Evolutionary conservation across 116 monocot genomes (phyloP).

Genomic region (Phalaenopsis hybrid): DNA sequence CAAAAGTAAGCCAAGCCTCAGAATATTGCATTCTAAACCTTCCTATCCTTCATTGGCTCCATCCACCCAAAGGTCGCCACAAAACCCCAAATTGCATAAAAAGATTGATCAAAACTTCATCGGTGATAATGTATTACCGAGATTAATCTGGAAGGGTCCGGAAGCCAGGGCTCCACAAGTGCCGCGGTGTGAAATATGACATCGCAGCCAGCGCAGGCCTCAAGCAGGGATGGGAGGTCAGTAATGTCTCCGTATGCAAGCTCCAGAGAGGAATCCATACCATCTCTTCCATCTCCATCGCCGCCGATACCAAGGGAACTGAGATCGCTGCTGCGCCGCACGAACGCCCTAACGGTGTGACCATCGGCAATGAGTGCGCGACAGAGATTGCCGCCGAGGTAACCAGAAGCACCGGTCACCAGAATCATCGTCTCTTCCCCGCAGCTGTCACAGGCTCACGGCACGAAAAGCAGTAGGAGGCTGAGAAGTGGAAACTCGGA

Average conservation of each 20-base stretch:
- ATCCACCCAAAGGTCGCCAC: background rate
- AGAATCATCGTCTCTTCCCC: conserved; percentile 32
- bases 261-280: conserved; percentile 23
- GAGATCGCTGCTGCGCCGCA: conserved; percentile 70
- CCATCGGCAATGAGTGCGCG: conserved; percentile 43
- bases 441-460: no score
- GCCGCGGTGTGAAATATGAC: conserved; percentile 76
- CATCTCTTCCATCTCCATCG: background rate
- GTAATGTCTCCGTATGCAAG: conserved; percentile 86
- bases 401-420: conserved; percentile 88
- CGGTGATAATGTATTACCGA: conserved; percentile 23
- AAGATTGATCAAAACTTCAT: background rate
- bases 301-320: conserved; percentile 14
- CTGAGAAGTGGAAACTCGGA: no score
- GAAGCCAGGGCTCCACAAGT: conserved; percentile 85
- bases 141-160: conserved; percentile 64
- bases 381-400: conserved; percentile 69
- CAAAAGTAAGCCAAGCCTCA: background rate
- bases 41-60: background rate
- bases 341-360: conserved; percentile 62
- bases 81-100: background rate
- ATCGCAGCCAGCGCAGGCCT: conserved; percentile 62
- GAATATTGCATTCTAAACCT: background rate
- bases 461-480: no score
- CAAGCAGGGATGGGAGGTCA: conserved; percentile 52